phyloP scores from a whole-genome alignment of 306 rosid genomes.

The Ormosia semicastrata region DNA sequence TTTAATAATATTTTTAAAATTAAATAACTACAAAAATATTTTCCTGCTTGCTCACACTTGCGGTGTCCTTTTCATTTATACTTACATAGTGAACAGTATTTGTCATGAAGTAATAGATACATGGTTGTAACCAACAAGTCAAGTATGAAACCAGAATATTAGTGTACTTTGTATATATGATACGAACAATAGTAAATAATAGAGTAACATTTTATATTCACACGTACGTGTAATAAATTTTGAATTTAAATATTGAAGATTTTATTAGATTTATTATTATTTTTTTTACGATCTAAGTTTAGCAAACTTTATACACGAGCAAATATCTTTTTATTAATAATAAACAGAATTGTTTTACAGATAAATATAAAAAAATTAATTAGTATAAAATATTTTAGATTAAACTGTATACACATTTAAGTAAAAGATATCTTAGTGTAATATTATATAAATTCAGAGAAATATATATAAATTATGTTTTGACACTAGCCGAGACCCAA shows the following conservation, averaged over 20 bases:
- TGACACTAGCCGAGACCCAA: too few relatives aligned
- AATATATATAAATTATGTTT: too few relatives aligned
- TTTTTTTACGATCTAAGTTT: background rate
- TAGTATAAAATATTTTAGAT: background rate
- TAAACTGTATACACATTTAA: too few relatives aligned
- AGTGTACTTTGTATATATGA: background rate
- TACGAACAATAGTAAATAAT: background rate
- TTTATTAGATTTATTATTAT: background rate
- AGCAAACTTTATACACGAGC: background rate
- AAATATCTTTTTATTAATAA: background rate
- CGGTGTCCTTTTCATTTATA: conserved; percentile 21
- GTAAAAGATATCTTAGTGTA: too few relatives aligned
- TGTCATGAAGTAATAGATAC: conserved; percentile 13
- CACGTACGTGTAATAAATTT: background rate
- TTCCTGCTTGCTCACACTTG: background rate
- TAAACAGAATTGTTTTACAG: background rate
- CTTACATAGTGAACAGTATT: conserved; percentile 7
- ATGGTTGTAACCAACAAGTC: conserved; percentile 20
- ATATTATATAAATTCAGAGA: too few relatives aligned
- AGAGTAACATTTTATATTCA: background rate
- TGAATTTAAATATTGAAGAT: background rate
- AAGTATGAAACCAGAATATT: background rate
- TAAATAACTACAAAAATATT: background rate
- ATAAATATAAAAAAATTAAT: background rate
- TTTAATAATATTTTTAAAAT: background rate